A percentile compares a stretch with the other conserved stretches of the same genome.
Conservation (phyloP, 192 early-diverging fungal species). For the Backusella psychrophila region DNA sequence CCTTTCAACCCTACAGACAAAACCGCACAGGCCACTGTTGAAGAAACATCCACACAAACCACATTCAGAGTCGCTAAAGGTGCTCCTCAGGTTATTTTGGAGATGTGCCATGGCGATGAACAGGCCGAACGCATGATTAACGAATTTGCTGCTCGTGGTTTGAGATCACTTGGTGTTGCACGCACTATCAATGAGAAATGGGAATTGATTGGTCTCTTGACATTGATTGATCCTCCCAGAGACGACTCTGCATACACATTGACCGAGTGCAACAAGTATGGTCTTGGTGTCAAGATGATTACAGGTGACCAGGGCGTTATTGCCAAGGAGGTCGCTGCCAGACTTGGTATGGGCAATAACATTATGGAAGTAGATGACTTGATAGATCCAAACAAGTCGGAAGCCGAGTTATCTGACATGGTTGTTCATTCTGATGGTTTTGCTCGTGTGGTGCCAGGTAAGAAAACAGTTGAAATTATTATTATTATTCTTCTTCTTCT, state of each 20-base stretch:
- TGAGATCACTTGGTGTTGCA: constrained; percentile 73
- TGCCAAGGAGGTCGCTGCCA: constrained; percentile 67
- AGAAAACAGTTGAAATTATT: too few species aligned
- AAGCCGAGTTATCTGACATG: constrained; percentile 53
- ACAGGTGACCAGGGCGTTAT: constrained; percentile 75
- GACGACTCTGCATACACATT: constrained; percentile 69
- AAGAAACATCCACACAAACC: constrained; percentile 45
- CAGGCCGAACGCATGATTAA: constrained; percentile 51
- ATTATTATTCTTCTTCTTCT: too few species aligned
- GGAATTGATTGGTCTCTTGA: constrained; percentile 63
- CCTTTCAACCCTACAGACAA: constrained; percentile 76
- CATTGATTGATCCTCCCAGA: constrained; percentile 66
- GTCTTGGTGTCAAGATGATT: constrained; percentile 76
- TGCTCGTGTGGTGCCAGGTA: constrained; percentile 70
- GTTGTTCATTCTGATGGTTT: constrained; percentile 68
- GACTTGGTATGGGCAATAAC: constrained; percentile 63
- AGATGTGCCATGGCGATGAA: constrained; percentile 48
- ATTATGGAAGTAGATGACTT: constrained; percentile 65
- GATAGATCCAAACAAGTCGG: constrained; percentile 40
- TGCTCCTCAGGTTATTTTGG: constrained; percentile 69
- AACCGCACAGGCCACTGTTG: constrained; percentile 64
- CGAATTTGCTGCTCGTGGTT: constrained; percentile 61
- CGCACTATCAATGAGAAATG: constrained; percentile 51
- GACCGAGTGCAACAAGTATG: constrained; percentile 57
- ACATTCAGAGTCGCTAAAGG: constrained; percentile 68